Base-by-base conservation (phyloP, 2,329 filamentous ascomycete species). In the Penicillium paneum region DNA sequence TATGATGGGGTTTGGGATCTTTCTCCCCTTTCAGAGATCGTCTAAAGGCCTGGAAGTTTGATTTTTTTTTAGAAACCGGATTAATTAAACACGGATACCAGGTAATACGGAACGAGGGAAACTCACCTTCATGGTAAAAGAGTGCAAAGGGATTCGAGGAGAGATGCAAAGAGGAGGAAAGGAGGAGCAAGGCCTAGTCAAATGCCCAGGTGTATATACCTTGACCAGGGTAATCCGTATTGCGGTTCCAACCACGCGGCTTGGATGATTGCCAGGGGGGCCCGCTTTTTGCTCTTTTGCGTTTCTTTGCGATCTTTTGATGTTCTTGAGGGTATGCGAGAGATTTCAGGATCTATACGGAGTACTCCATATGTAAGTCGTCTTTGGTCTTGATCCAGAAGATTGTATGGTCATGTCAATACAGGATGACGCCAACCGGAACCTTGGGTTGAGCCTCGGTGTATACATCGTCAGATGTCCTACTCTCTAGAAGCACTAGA, bases 21-120 rank as follows among this genome's bases (percentile, higher is more conserved):
- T 91, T 95, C 64, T 95, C 90, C 74, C 89, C 88, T 79, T 96
- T 96, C 76, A 96, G 88, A 59, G 91, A 96, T 77, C 90, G 84
- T 73, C 91, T 85, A 75, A 96, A 83, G 72, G 87, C 87, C 88
- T 34, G 3, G 91, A 36, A n/a, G 11, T 29, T 8, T 8, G 91
- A 39, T 21, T 19, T 29, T 8, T 34, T 51, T 39, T 51, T 24
- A 13, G 47, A 42, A 29, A 36, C 38, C 32, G 48, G 48, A 43
- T 59, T 58, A 58, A 63, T 57, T 54, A 42, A 49, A 56, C 28
- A 34, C 50, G 43, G 43, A 29, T 34, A 42, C 28, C 46, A 46
- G 43, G 48, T 52, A 63, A 44, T 52, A 44, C 34, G 38, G 42
- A 32, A 42, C 36, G 45, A 15, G 36, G 40, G 42, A 52, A 35